Base-by-base conservation (phyloP, 1,284 basidiomycete genomes). In the Porodaedalea pini region DNA sequence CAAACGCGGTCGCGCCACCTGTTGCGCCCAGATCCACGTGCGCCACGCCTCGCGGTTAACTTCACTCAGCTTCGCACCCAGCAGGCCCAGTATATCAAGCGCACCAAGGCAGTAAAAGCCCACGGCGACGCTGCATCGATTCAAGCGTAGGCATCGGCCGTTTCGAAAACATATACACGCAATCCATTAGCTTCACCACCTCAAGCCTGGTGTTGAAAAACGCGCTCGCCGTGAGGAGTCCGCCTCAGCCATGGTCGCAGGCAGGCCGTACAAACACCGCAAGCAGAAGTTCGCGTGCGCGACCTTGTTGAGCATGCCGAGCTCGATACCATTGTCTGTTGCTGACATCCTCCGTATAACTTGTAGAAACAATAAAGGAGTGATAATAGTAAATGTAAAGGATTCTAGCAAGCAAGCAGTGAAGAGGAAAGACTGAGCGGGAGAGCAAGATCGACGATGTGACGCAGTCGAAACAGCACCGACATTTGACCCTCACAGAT, bases 11-110 rank as follows among this genome's bases (percentile, higher is more conserved):
- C 51, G 27, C n/a, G 27, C 11, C 3, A 59, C 54, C 36, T 59
- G 58, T 68, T 94, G 85, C 13, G 78, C 79, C 90, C 94, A 97
- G 50, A 98, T 81, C 94, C 94, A 97, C 54, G 83, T 77, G 55
- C 74, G 76, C 89, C 90, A 94, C 2, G 68, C 70, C 34, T 78
- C 71, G n/a, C 81, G 79, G 57, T 90, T 83, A 4, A 68, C 64
- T 7, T 75, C 67, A 4, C 67, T 77, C 3, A 77, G 77, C 59
- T 80, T 79, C 4, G 73, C 70, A 8, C 79, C 68, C 2, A 90
- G 65, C 0, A 76, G 68, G 7, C 79, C 83, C 5, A 92, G 76
- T 15, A 95, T 72, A 66, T 94, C 92, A 27, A 95, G 72, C 0
- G 82, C 80, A 1, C 90, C 87, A 13, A 95, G 73, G 63, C 88